phyloP scores from a whole-genome alignment of 495 filamentous ascomycete genomes.

The Talaromyces adpressus region DNA sequence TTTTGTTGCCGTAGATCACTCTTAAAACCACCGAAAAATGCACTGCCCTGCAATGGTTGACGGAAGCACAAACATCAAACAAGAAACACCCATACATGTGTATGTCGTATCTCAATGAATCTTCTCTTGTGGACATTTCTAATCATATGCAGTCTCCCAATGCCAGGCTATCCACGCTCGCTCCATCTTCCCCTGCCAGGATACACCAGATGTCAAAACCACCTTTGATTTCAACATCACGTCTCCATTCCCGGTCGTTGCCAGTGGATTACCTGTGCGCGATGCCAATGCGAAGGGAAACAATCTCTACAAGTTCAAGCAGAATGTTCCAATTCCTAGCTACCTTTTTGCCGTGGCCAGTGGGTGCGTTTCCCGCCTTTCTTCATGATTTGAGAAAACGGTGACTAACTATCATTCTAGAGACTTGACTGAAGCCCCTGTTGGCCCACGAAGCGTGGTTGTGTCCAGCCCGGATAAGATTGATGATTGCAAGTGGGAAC shows the following conservation, averaged over 20 bases:
- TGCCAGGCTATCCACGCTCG: constrained; percentile 94
- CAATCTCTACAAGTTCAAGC: constrained; percentile 72
- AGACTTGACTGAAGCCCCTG: constrained; percentile 74
- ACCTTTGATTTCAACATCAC: constrained; percentile 83
- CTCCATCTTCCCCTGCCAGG: constrained; percentile 92
- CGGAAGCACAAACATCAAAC: constrained; percentile 83
- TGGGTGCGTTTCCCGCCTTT: constrained; percentile 36
- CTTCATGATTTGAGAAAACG: not conserved
- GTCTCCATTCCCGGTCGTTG: constrained; percentile 80
- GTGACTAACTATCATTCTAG: constrained; percentile 15
- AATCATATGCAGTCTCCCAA: constrained; percentile 59
- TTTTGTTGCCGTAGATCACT: constrained; percentile 32
- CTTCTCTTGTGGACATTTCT: not conserved
- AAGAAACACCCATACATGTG: constrained; percentile 93
- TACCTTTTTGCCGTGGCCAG: constrained; percentile 91
- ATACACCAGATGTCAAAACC: constrained; percentile 91
- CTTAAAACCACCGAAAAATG: constrained; percentile 74
- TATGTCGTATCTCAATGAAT: constrained; percentile 21
- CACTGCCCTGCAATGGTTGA: constrained; percentile 91
- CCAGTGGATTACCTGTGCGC: constrained; percentile 70
- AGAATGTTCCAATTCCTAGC: constrained; percentile 85
- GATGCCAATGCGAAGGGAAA: constrained; percentile 33
- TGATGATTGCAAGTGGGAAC: constrained; percentile 75
- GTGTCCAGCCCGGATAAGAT: constrained; percentile 84
- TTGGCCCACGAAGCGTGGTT: constrained; percentile 78